Evolutionary conservation across 1,139 yeast species (phyloP).

Genomic region (Geotrichum macrosporum): DNA sequence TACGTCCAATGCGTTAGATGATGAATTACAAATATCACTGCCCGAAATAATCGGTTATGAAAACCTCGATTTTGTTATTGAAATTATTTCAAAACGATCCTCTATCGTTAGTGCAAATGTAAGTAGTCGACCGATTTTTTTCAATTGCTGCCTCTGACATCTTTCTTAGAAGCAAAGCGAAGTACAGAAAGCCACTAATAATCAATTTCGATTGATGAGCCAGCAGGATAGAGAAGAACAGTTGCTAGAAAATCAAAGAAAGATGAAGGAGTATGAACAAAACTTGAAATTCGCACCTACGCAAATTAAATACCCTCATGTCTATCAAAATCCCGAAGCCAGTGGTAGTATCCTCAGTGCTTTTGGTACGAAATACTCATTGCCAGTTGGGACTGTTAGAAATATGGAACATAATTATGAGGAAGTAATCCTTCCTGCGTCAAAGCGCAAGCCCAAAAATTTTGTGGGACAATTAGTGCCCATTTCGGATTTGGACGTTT

Average conservation of each 20-base stretch:
- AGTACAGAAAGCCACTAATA: slow-evolving; percentile 17
- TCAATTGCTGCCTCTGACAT: not conserved
- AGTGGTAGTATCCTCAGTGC: slow-evolving; percentile 61
- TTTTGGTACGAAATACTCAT: slow-evolving; percentile 70
- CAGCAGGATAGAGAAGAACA: slow-evolving; percentile 56
- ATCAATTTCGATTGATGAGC: slow-evolving; percentile 40
- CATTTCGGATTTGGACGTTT: slow-evolving; percentile 60
- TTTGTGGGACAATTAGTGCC: slow-evolving; percentile 54
- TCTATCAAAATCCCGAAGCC: slow-evolving; percentile 65
- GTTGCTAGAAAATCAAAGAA: slow-evolving; percentile 51
- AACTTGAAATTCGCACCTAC: slow-evolving; percentile 47
- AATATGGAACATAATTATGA: slow-evolving; percentile 57
- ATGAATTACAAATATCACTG: slow-evolving; percentile 60
- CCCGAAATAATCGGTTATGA: slow-evolving; percentile 84
- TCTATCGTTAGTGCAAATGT: slow-evolving; percentile 18
- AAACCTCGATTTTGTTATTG: slow-evolving; percentile 71
- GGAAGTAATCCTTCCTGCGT: slow-evolving; percentile 77
- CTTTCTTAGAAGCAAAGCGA: slow-evolving; percentile 17
- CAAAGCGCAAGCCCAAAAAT: slow-evolving; percentile 47
- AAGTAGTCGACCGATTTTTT: not conserved
- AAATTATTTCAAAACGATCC: slow-evolving; percentile 41
- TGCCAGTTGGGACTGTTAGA: slow-evolving; percentile 81
- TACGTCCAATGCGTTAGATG: slow-evolving; percentile 45
- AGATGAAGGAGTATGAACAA: slow-evolving; percentile 45
- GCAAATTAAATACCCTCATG: slow-evolving; percentile 74